A percentile compares a stretch with the other conserved stretches of the same genome.
These are phyloP conservation scores for Lasiosphaeria ovina DNA, from an alignment of 495 filamentous ascomycete genomes.

Conservation along the genomic window DNA sequence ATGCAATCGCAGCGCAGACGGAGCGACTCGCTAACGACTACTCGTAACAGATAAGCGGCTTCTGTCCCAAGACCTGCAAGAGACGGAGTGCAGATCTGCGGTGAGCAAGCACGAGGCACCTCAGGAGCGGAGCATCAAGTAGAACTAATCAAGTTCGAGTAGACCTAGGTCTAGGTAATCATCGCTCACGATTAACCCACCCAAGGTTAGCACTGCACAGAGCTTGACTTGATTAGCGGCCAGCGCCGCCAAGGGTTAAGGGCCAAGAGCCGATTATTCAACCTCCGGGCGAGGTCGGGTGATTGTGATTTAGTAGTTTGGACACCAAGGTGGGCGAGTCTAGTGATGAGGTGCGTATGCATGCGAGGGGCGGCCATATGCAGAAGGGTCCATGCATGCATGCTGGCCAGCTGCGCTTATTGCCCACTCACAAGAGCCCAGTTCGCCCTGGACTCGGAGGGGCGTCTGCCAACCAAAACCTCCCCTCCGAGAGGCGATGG, in stretches of 20 bases:
- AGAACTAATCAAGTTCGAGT: too few species aligned
- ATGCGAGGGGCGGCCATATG: slow-evolving; percentile 9
- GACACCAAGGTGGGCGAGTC: slow-evolving; percentile 6
- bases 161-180: too few species aligned
- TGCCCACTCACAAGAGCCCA: not conserved
- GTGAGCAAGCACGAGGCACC: not conserved
- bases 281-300: too few species aligned
- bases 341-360: slow-evolving; percentile 23
- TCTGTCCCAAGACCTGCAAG: not conserved
- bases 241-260: too few species aligned
- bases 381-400: slow-evolving; percentile 9
- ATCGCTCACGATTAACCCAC: too few species aligned
- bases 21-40: not conserved
- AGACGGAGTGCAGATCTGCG: not conserved
- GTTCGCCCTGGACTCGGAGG: not conserved
- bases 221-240: too few species aligned
- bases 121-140: too few species aligned
- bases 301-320: too few species aligned
- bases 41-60: not conserved
- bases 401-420: slow-evolving; percentile 7
- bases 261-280: too few species aligned
- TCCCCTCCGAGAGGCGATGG: not conserved
- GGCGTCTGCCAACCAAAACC: not conserved
- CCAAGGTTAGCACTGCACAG: too few species aligned
- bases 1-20: not conserved